These are phyloP conservation scores for Heritiera littoralis DNA, from an alignment of 345 rosid genomes.

Conservation along the genomic window DNA sequence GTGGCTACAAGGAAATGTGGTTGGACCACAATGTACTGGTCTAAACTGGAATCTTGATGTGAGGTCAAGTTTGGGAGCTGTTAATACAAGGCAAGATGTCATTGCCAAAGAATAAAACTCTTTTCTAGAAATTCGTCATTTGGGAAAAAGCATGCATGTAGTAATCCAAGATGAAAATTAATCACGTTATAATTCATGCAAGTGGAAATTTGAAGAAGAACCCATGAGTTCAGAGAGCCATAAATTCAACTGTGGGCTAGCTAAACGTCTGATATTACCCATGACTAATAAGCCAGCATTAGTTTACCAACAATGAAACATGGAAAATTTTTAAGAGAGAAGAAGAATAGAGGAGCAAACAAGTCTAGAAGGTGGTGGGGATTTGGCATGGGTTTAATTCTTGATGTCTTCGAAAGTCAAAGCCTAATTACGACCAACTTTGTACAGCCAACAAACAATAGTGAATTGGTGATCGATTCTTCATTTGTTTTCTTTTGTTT, in stretches of 20 bases:
- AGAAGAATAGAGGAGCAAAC: neutral
- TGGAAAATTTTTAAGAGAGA: neutral
- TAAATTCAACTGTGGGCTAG: neutral
- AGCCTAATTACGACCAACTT: neutral
- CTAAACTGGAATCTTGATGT: slow-evolving; percentile 1
- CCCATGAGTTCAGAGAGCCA: neutral
- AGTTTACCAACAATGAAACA: neutral
- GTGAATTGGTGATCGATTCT: neutral
- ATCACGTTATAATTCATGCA: neutral
- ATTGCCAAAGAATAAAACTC: neutral
- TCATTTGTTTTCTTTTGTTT: neutral
- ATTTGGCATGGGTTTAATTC: neutral
- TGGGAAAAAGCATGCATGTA: neutral
- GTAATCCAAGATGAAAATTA: neutral
- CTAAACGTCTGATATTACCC: neutral
- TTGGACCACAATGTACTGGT: slow-evolving; percentile 14
- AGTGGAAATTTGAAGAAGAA: neutral
- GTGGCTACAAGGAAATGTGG: neutral
- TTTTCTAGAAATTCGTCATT: neutral
- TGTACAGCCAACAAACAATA: neutral
- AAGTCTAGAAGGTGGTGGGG: neutral
- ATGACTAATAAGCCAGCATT: neutral
- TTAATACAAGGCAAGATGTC: neutral
- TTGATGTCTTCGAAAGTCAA: neutral
- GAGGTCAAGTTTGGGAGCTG: slow-evolving; percentile 4